phyloP scores from a whole-genome alignment of 306 rosid genomes.

The Ammopiptanthus mongolicus region DNA sequence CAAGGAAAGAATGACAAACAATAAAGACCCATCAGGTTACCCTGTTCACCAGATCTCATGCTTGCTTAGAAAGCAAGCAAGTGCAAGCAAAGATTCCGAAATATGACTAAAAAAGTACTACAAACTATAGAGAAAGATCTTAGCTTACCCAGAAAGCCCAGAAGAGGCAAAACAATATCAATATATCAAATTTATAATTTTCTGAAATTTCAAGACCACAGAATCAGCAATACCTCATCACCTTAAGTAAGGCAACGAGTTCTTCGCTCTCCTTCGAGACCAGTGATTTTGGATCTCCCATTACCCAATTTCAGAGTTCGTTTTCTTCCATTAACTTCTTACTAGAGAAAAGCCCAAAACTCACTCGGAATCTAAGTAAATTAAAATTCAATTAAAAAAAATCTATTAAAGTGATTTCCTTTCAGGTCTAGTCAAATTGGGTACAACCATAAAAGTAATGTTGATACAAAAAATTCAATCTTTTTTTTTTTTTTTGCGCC shows the following conservation, averaged over 20 bases:
- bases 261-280: neutral
- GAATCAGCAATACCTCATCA: slow-evolving; percentile 13
- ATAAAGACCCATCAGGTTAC: slow-evolving; percentile 23
- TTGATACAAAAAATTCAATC: neutral
- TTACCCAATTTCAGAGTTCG: neutral
- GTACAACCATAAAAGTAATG: neutral
- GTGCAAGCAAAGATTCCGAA: slow-evolving; percentile 28
- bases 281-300: neutral
- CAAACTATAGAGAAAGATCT: slow-evolving; percentile 25
- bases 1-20: slow-evolving; percentile 49
- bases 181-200: slow-evolving; percentile 1
- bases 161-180: slow-evolving; percentile 4
- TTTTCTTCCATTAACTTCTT: slow-evolving; percentile 9
- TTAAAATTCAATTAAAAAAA: neutral
- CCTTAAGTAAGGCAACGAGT: neutral
- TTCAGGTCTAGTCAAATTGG: neutral
- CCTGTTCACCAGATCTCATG: slow-evolving; percentile 28
- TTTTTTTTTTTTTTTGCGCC: neutral
- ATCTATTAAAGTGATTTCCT: neutral
- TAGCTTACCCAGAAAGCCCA: slow-evolving; percentile 29
- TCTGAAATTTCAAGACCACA: slow-evolving; percentile 22
- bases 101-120: slow-evolving; percentile 15
- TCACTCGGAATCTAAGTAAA: neutral
- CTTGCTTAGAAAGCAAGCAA: slow-evolving; percentile 56
- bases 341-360: slow-evolving; percentile 10